Percentiles rank a stretch among this genome's conserved stretches.
Conservation (phyloP, 345 rosid genomes). For the Euphorbia peplus region DNA sequence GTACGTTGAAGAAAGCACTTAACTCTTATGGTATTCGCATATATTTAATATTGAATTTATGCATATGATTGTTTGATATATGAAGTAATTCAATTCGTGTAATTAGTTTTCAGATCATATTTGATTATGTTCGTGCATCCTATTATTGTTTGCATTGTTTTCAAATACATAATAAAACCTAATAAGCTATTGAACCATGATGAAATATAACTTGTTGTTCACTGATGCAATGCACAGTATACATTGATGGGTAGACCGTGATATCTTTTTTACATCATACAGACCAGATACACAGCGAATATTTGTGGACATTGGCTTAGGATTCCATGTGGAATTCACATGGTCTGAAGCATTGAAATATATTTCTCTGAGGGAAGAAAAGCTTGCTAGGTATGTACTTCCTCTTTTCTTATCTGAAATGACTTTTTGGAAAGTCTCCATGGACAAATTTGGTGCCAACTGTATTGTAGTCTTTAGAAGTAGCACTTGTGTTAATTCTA, state of each 20-base stretch:
- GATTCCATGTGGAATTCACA: conserved; percentile 81
- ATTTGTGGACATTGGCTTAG: conserved; percentile 72
- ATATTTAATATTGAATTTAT: too few species aligned
- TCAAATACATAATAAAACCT: too few species aligned
- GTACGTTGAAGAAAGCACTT: background rate
- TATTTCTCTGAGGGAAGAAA: conserved; percentile 60
- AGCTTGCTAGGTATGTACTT: conserved; percentile 45
- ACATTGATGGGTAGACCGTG: background rate
- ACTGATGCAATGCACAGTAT: background rate
- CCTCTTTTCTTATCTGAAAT: background rate
- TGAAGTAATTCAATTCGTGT: background rate
- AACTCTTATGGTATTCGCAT: background rate
- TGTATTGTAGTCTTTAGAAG: background rate
- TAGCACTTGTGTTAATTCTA: background rate
- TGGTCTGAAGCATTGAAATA: conserved; percentile 73
- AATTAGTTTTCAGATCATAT: background rate
- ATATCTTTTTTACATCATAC: conserved; percentile 16
- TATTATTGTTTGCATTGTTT: background rate
- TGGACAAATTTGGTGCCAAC: background rate
- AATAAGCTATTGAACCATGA: background rate
- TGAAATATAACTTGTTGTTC: background rate
- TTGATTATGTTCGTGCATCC: background rate
- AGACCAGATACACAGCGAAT: conserved; percentile 68
- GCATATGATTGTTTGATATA: background rate
- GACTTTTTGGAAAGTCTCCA: background rate